phyloP scores from a whole-genome alignment of 1,284 basidiomycete species.

The Rhodotorula glutinis region DNA sequence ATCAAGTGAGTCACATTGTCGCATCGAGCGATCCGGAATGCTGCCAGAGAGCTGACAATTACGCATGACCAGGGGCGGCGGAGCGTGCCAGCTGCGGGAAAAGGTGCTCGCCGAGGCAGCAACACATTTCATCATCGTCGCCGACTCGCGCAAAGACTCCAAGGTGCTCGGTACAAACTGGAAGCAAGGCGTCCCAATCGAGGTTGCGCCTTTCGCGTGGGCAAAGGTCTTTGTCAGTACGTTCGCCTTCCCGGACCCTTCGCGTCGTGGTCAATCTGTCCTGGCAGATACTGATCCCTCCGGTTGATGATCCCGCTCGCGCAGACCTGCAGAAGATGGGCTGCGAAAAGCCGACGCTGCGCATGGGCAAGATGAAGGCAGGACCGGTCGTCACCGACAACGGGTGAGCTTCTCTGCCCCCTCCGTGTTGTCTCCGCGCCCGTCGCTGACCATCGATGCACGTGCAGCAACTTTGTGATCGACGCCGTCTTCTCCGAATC shows the following conservation, averaged over 20 bases:
- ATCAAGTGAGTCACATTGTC: constrained; percentile 61
- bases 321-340: constrained; percentile 56
- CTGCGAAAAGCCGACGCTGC: constrained; percentile 60
- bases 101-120: constrained; percentile 94
- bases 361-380: constrained; percentile 66
- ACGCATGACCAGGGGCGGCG: constrained; percentile 62
- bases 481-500: constrained; percentile 79
- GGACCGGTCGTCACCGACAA: constrained; percentile 95
- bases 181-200: constrained; percentile 85
- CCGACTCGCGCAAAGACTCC: constrained; percentile 88
- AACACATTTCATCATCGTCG: constrained; percentile 88
- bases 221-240: constrained; percentile 58
- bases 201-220: constrained; percentile 95
- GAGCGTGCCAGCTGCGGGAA: constrained; percentile 93
- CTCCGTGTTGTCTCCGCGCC: neutral
- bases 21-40: too few relatives aligned
- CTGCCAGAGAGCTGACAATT: neutral
- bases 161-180: constrained; percentile 77
- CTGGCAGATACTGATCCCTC: neutral
- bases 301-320: too few relatives aligned
- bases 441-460: neutral
- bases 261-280: neutral
- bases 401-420: constrained; percentile 32
- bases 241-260: constrained; percentile 1
- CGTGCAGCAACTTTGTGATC: constrained; percentile 78